These are phyloP conservation scores for Balamuthia mandrillaris DNA, from an alignment of 208 protist genomes.

Conservation along the genomic window DNA sequence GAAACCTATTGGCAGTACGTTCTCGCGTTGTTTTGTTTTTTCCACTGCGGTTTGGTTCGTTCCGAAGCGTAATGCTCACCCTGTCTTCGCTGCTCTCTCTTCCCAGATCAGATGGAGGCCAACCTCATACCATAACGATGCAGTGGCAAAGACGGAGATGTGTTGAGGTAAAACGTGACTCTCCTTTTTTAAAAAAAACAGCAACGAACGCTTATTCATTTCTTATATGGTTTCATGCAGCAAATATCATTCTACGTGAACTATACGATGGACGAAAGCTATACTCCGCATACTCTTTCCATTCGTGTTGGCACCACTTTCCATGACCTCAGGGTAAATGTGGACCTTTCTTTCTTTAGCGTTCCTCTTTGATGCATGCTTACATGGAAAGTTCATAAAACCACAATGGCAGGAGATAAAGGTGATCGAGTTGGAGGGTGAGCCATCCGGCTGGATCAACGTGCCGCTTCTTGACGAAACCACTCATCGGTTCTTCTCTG, in stretches of 20 bases:
- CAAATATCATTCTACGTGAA: slow-evolving; percentile 52
- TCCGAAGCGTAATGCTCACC: not conserved
- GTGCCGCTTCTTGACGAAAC: slow-evolving; percentile 50
- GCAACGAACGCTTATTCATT: not conserved
- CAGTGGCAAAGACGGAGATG: slow-evolving; percentile 59
- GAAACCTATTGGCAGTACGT: slow-evolving; percentile 77
- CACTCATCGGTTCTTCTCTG: not conserved
- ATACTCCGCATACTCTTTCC: slow-evolving; percentile 72
- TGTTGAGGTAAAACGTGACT: not conserved
- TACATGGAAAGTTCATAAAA: not conserved
- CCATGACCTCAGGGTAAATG: slow-evolving; percentile 63
- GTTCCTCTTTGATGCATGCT: not conserved
- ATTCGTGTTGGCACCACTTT: slow-evolving; percentile 63
- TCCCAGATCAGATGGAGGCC: slow-evolving; percentile 61
- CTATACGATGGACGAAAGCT: slow-evolving; percentile 76
- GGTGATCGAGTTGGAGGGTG: slow-evolving; percentile 57
- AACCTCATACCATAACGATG: slow-evolving; percentile 77
- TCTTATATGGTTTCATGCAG: not conserved
- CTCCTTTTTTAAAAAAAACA: not conserved
- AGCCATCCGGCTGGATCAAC: slow-evolving; percentile 70
- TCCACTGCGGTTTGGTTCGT: not conserved
- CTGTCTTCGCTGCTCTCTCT: not conserved
- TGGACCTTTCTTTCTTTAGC: not conserved
- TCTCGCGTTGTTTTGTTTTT: not conserved
- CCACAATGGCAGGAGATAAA: slow-evolving; percentile 57